Evolutionary conservation across 352 stramenopile genomes (phyloP), one percentile per base, ranked within the genome.

Genomic region (Halophytophthora batemanensis): DNA sequence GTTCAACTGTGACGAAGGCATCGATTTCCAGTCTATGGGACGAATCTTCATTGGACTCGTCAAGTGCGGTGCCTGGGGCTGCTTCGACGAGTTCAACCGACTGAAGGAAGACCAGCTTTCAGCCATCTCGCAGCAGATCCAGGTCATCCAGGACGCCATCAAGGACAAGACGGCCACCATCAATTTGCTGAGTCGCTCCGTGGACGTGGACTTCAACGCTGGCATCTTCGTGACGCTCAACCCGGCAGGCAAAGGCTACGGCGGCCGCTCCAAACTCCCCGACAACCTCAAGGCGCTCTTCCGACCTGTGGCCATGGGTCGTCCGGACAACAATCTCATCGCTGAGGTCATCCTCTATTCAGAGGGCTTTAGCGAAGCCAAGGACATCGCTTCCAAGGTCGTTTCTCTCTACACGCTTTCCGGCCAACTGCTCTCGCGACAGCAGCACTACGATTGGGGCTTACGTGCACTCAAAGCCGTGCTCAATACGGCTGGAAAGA

Each of bases 211-310:
- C 52, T 87, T 92, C 42, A 98, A 98, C 54, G 83, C 90, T 13
- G 93, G 93, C 19, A 98, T 98, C 57, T 98, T 98, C 48, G 92
- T 98, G 22, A 98, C 93, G n/a, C 69, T 98, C 35, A 98, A 98
- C 41, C 93, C 93, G 1, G 86, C 92, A 0, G 89, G 92, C 2
- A 98, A 98, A 64, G 92, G 90, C 19, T 98, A 98, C 49, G 93
- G 87, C 14, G 94, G 93, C 6, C 83, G 93, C 15, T 96, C 81
- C 28, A 93, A 97, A 47, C 69, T 98, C 0, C 93, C 93, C 0
- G 91, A 98, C 59, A 98, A 98, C 61, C 67, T 98, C 7, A 98
- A 98, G 38, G 89, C 90, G 6, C 71, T 98, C 2, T 98, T 98
- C 53, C 68, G 94, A n/a, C 90, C 93, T 12, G 83, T 98, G 11